Base-by-base conservation (phyloP, 2,329 filamentous ascomycete species). In the Colletotrichum liriopes region DNA sequence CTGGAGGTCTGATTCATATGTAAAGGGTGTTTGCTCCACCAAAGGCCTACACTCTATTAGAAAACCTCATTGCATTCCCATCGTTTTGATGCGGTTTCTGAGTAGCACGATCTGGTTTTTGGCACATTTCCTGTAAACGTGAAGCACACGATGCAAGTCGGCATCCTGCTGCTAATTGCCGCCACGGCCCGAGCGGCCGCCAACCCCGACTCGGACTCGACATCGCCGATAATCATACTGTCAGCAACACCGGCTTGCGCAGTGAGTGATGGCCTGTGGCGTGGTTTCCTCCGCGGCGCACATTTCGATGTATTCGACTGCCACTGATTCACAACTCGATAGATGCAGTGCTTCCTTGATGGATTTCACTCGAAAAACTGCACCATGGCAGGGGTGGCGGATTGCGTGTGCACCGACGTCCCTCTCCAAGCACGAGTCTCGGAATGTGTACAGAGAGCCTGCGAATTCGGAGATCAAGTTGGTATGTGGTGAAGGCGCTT, bases 291-390 rank as follows among this genome's bases (percentile, higher is more conserved):
- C 39, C 6, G 12, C 32, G 26, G 29, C 26, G 14, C 26, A 9
- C 8, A 20, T 11, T 23, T 23, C 26, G n/a, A 16, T 11, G 5
- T 12, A 60, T 20, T 26, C 6, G 12, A 49, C 12, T 11, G n/a
- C 18, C 7, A 4, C 41, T 49, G 29, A 51, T 35, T 39, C n/a
- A 4, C 14, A 9, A 5, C 35, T 8, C 32, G 1, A 14, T 5
- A 74, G 73, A 45, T 74, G 45, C 59, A 59, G 6, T 74, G 73
- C 32, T 51, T 74, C 52, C 2, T 66, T 23, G 54, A 74, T 1
- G 65, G 58, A 16, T 65, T 64, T 41, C 63, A 61, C 6, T n/a
- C 59, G 16, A 63, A 65, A 5, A 63, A 66, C 7, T 74, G 66
- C 49, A 70, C 63, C 35, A 9, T 67, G 6, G 39, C 26, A n/a